Conservation (phyloP, 305 asterid genomes). For the Vinca major region DNA sequence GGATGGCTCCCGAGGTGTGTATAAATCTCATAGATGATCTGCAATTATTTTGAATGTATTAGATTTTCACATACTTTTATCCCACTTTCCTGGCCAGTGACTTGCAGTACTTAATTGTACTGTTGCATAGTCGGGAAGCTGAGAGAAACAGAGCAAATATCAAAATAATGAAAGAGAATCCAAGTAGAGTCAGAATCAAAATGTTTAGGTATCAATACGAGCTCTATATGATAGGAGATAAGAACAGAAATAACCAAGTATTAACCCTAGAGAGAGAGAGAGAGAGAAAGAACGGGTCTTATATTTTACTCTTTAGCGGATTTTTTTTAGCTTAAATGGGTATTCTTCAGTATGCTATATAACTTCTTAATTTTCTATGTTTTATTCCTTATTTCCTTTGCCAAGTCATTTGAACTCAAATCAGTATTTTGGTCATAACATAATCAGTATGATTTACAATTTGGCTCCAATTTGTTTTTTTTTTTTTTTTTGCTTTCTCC, state of each 20-base stretch:
- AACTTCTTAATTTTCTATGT: too few relatives aligned
- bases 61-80: neutral
- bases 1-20: slow-evolving; percentile 49
- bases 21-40: neutral
- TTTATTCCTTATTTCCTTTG: too few relatives aligned
- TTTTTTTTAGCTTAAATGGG: too few relatives aligned
- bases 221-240: neutral
- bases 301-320: neutral
- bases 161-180: neutral
- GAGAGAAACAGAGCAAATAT: neutral
- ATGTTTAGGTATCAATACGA: neutral
- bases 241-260: neutral
- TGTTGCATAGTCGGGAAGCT: neutral
- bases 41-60: neutral
- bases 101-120: neutral
- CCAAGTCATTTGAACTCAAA: too few relatives aligned
- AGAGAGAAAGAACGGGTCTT: neutral
- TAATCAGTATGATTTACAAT: neutral
- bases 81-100: neutral
- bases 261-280: neutral
- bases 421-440: neutral
- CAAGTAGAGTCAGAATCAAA: neutral
- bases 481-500: neutral
- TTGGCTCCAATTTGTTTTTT: neutral
- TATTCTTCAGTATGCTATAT: too few relatives aligned